Conservation (phyloP, 2,329 filamentous ascomycete species). For the Ophiostoma populinum region DNA sequence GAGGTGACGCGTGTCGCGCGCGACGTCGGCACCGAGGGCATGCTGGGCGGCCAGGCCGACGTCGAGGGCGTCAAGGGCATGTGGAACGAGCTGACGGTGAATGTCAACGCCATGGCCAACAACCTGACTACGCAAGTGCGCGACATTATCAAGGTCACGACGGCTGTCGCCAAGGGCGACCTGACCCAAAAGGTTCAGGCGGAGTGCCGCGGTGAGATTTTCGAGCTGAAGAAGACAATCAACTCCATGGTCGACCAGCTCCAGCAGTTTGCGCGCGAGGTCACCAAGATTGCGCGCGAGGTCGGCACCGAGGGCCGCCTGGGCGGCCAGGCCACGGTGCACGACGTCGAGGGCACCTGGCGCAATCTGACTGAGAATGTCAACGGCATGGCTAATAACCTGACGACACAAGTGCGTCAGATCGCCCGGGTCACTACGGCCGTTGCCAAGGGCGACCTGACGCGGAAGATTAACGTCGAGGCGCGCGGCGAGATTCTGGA, state of each 20-base stretch:
- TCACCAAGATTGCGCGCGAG: slow-evolving; percentile 89
- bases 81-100: slow-evolving; percentile 77
- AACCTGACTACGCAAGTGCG: slow-evolving; percentile 78
- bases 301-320: slow-evolving; percentile 91
- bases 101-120: slow-evolving; percentile 77
- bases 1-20: slow-evolving; percentile 70
- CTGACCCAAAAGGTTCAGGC: slow-evolving; percentile 94
- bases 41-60: slow-evolving; percentile 65
- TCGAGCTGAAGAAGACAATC: slow-evolving; percentile 91
- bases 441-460: slow-evolving; percentile 84
- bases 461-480: slow-evolving; percentile 88
- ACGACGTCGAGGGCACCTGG: slow-evolving; percentile 95
- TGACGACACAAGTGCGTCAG: slow-evolving; percentile 93
- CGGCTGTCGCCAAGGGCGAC: slow-evolving; percentile 64
- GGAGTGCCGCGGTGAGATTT: slow-evolving; percentile 80
- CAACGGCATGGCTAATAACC: slow-evolving; percentile 96
- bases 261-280: slow-evolving; percentile 90
- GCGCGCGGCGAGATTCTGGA: slow-evolving; percentile 89
- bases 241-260: slow-evolving; percentile 99
- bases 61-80: slow-evolving; percentile 74
- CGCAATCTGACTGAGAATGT: slow-evolving; percentile 88
- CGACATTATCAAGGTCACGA: slow-evolving; percentile 77
- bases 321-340: slow-evolving; percentile 86
- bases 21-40: slow-evolving; percentile 73
- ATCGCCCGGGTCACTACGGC: slow-evolving; percentile 95